Evolutionary conservation across 345 rosid species (phyloP).

Genomic region (Camelina sativa): DNA sequence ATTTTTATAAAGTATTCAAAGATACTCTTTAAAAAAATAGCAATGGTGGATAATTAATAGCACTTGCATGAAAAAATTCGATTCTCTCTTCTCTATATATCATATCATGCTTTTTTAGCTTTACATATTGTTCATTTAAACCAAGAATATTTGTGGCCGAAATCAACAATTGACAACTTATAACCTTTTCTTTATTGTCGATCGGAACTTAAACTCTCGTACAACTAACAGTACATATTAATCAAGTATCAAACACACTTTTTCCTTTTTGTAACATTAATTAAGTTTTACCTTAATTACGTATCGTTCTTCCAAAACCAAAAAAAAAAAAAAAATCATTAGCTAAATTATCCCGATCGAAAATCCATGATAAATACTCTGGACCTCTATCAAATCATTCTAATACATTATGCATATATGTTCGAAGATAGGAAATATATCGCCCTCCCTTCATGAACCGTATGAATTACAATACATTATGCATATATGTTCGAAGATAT

Average conservation of each 20-base stretch:
- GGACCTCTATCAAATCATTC: too few relatives aligned
- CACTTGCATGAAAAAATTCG: conserved; percentile 37
- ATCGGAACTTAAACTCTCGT: not conserved
- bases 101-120: conserved; percentile 28
- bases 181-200: not conserved
- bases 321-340: not conserved
- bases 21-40: conserved; percentile 29
- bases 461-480: not conserved
- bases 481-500: conserved; percentile 1
- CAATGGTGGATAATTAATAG: conserved; percentile 21
- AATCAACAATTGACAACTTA: not conserved
- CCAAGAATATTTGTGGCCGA: not conserved
- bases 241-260: not conserved
- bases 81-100: conserved; percentile 21
- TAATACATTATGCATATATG: too few relatives aligned
- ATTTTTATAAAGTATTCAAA: conserved; percentile 36
- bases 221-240: not conserved
- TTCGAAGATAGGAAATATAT: not conserved
- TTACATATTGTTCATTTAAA: conserved; percentile 30
- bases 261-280: too few relatives aligned
- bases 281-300: too few relatives aligned
- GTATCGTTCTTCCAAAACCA: not conserved
- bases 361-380: not conserved
- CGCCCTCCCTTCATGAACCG: too few relatives aligned
- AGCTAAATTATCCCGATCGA: not conserved